Evolutionary conservation across 2,329 filamentous ascomycete species (phyloP), one percentile per base, ranked within the genome.

Genomic region (Madurella fahalii): DNA sequence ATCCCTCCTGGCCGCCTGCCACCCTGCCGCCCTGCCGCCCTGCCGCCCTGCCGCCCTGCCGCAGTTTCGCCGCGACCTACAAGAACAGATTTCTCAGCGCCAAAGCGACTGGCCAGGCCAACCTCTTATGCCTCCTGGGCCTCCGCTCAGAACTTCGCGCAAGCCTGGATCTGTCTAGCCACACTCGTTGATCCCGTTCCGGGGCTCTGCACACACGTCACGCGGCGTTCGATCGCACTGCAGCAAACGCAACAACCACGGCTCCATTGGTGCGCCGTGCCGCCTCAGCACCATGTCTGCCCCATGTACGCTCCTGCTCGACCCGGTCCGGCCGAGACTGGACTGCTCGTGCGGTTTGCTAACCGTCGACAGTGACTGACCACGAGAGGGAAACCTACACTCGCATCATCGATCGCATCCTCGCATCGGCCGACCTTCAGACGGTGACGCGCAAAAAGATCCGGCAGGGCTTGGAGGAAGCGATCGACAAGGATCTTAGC

Each of bases 401-500:
- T 50, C 69, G 72, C 52, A 77, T 85, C 62, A 84, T 85, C 67
- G 82, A 85, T 64, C 73, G 69, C 40, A 84, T 85, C 58, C 76
- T 85, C 18, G 73, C 73, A 25, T 78, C 74, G 11, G 78, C 79
- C 52, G 80, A 85, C 60, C 77, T 85, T 40, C 75, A 79, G 61
- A 85, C 82, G n/a, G 79, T 85, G 50, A 82, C 82, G 30, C 77
- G 81, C 57, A 85, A 85, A 67, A 83, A 81, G 70, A 78, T 85
- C 54, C 79, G 82, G 50, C 75, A 79, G 61, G 78, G 77, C 2
- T 71, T 85, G 42, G 78, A 85, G 67, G 68, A 70, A 46, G 74
- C 76, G 25, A 69, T 84, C 40, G 79, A 79, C 47, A 80, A 80
- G 62, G 81, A 85, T 61, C 68, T 85, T 51, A 79, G 74, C 58